Conservation (phyloP, 2,329 filamentous ascomycete genomes). For the Golovinomyces cichoracearum region DNA sequence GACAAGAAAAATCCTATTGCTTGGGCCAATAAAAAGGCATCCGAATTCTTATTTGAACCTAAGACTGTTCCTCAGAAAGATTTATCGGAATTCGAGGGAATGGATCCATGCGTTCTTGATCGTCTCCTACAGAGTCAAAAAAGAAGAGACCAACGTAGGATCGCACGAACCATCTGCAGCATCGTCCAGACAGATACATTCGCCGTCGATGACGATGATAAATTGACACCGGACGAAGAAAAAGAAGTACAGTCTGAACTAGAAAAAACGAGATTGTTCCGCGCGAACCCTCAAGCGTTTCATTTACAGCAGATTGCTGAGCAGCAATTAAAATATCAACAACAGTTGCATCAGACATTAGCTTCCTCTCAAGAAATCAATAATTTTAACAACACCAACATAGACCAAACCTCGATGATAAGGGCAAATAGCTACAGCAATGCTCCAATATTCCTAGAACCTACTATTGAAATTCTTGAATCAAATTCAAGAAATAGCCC, state of each 20-base stretch:
- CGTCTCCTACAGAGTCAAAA: conserved; percentile 20
- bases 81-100: conserved; percentile 27
- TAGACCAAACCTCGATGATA: background rate
- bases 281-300: conserved; percentile 1
- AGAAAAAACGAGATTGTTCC: conserved; percentile 2
- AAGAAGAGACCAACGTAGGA: conserved; percentile 17
- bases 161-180: conserved; percentile 20
- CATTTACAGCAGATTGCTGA: background rate
- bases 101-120: conserved; percentile 35
- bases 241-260: conserved; percentile 20
- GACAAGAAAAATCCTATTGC: conserved; percentile 59
- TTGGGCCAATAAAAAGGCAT: conserved; percentile 28
- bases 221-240: conserved; percentile 34
- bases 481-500: background rate
- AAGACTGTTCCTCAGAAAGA: conserved; percentile 25
- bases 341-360: background rate
- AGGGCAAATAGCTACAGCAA: background rate
- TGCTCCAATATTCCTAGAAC: background rate
- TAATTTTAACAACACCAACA: background rate
- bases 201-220: conserved; percentile 38
- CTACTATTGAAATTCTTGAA: background rate
- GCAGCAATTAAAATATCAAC: background rate
- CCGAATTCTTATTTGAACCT: conserved; percentile 33
- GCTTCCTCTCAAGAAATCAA: background rate
- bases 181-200: conserved; percentile 49